Evolutionary conservation across 2,329 filamentous ascomycete species (phyloP), one percentile per base, ranked within the genome.

Genomic region (Epichloe bromicola): DNA sequence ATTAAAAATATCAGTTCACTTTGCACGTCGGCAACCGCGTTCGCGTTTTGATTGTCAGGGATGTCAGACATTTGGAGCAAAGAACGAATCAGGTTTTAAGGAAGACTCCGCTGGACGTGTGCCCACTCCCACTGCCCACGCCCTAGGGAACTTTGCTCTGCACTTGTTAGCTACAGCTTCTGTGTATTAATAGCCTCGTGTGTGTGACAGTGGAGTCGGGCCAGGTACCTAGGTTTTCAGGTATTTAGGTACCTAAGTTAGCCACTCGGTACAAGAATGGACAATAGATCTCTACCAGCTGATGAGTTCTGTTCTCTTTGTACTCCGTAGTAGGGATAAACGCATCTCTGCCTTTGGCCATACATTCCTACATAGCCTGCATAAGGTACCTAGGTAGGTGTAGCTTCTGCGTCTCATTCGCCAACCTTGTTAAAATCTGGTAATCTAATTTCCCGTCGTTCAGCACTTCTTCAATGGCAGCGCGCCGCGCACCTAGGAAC

Each of bases 31-130:
- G 38, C 43, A 23, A 58, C 56, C 62, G 62, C 62, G 62, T 64
- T 62, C 62, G 62, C 62, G 62, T 64, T 57, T 54, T 51, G 56
- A 42, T 30, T 45, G 40, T 41, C 49, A 53, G 52, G 49, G 52
- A 53, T 53, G 50, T 47, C 45, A 26, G 46, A 26, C 50, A 45
- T 42, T 23, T 42, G 40, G 14, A 23, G 6, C 19, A 46, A 12
- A 34, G 10, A 41, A 23, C 47, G 39, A 49, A 49, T 42, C 47
- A 43, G 23, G 14, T 20, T 20, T 3, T 5, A 8, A 45, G 5
- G 20, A 45, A 10, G 23, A 45, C 14, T 33, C 30, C 26, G 3
- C 26, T 30, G 7, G 26, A 26, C 26, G 7, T 26, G 26, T 26
- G 6, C 23, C 23, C 23, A 26, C 23, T 26, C 23, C 23, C 23